Base-by-base conservation (phyloP, 2,329 filamentous ascomycete genomes). In the Lasiodiplodia sp. region DNA sequence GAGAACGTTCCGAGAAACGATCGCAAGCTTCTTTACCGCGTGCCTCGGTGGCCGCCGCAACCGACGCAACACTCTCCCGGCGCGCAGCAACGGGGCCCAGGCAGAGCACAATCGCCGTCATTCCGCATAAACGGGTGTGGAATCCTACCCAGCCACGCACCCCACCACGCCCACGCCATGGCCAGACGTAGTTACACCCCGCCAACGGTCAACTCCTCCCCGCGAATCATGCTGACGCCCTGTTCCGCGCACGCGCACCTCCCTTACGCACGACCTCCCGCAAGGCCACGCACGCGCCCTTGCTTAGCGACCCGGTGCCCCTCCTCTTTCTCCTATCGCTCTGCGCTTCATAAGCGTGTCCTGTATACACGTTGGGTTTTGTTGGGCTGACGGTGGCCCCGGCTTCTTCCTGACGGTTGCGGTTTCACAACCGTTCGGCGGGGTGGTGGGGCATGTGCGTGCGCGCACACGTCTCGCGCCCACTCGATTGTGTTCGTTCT, bases 11-110 rank as follows among this genome's bases (percentile, higher is more conserved):
- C 56, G 56, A 55, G 55, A 49, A n/a, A 62, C 66, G 34, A 53
- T 68, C 55, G 66, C 66, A 16, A 68, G 66, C 66, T 52, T 68
- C 55, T 68, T 68, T 47, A 44, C 66, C 34, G 56, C 66, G 28
- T 68, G 66, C 66, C 56, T 68, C 18, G 66, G 53, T 21, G 66
- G 38, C 21, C 38, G 56, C 25, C 65, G 65, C 60, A 64, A 64
- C 14, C 63, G 63, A 56, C 44, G 51, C 51, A 66, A 21, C 16
- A 66, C 49, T 16, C 23, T 18, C 25, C 40, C 31, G 28, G 57
- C 10, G 6, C 38, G 44, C 47, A 64, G n/a, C 28, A 64, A 38
- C 44, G 31, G 5, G 44, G 16, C 28, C 23, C 31, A 37, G n/a
- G 31, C 47, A 21, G 40, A 49, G 38, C 40, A 63, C 40, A 51